Conservation (phyloP, 148 eudicot species). For the Polygonum maritimum region DNA sequence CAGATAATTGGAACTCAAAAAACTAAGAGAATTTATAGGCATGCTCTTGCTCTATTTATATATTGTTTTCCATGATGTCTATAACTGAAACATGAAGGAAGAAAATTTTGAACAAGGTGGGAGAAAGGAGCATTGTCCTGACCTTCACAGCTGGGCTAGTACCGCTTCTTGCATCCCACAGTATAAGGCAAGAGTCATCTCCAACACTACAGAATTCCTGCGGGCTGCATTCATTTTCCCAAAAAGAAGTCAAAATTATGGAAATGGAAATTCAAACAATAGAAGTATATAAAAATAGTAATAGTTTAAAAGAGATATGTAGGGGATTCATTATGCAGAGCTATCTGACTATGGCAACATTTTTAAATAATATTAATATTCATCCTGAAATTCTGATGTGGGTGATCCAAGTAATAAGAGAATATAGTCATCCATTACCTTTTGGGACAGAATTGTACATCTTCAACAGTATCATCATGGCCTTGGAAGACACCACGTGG, state of each 20-base stretch:
- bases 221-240: constrained; percentile 40
- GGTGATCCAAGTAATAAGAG: background rate
- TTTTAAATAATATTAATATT: background rate
- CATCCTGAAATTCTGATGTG: background rate
- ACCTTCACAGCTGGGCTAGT: constrained; percentile 68
- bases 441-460: constrained; percentile 93
- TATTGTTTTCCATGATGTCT: background rate
- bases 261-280: background rate
- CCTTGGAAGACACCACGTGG: constrained; percentile 91
- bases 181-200: constrained; percentile 91
- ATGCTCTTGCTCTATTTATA: background rate
- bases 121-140: constrained; percentile 2
- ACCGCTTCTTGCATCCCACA: constrained; percentile 93
- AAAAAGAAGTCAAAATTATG: constrained; percentile 10
- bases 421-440: constrained; percentile 39
- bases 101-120: background rate
- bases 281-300: background rate
- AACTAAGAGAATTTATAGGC: background rate
- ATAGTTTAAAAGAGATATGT: background rate
- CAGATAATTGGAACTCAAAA: background rate
- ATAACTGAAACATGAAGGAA: background rate
- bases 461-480: constrained; percentile 91
- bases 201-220: constrained; percentile 99
- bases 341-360: background rate
- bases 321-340: background rate